Evolutionary conservation across 2,329 filamentous ascomycete genomes (phyloP), one percentile per base, ranked within the genome.

Genomic region (Penicillium sp.): DNA sequence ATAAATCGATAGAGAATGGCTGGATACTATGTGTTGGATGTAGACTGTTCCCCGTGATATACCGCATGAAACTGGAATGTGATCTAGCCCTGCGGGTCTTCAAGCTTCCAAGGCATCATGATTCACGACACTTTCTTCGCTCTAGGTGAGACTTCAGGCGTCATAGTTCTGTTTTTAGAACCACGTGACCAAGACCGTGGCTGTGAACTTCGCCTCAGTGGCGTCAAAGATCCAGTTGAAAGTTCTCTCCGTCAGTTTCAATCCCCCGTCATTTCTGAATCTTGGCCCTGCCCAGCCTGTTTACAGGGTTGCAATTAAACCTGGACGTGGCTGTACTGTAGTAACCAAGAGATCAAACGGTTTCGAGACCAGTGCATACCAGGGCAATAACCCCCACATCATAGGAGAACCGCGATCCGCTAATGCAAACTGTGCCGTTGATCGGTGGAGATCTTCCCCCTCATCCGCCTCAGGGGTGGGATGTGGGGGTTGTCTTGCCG

Each of bases 171-270:
- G 7, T 46, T 46, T 38, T 31, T 39, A 39, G 35, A 24, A 15
- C 9, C 43, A 46, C 33, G 33, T 47, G 45, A 47, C 23, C 29
- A 7, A 3, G 1, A 6, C 18, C 29, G 41, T 37, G 44, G 49
- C 31, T 48, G 49, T 15, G 28, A 31, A 33, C 33, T 48, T 48
- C 32, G 50, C 50, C 47, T 28, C 51, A 39, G 51, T 53, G 47
- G 40, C 44, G 31, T 24, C 27, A 40, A 33, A 33, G 23, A 29
- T 32, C 31, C 18, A 28, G 15, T 18, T 40, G n/a, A 23, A 42
- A 1, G 15, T 18, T 18, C 8, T 33, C 29, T 28, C 15, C 5
- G 4, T 9, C 33, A 18, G 27, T 6, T 20, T 33, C n/a, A 13
- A n/a, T 12, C 20, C 28, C 18, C 51, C 51, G 48, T 54, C 48